Percentiles rank a stretch among this genome's conserved stretches.
Conservation (phyloP, 202 grass and related monocot species). For the Setaria viridis region DNA sequence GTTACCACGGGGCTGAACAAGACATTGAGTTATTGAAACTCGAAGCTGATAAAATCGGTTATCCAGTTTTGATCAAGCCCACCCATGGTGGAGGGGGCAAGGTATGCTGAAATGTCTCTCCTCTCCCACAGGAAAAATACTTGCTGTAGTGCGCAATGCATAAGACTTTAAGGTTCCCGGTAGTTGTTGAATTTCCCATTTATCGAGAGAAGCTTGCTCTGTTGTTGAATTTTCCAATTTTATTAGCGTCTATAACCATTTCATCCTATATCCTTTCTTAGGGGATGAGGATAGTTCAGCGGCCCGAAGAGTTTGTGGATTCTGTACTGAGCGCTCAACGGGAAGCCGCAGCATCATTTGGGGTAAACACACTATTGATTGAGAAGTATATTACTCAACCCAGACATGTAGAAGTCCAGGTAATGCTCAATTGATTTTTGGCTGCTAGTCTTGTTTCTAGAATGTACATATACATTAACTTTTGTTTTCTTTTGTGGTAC, state of each 20-base stretch:
- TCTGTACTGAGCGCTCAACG: conserved; percentile 77
- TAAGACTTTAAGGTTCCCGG: not conserved
- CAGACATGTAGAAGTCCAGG: conserved; percentile 95
- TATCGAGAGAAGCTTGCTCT: not conserved
- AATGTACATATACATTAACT: not conserved
- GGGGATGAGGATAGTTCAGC: conserved; percentile 97
- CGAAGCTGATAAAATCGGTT: conserved; percentile 92
- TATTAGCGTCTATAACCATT: not conserved
- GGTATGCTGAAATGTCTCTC: conserved; percentile 46
- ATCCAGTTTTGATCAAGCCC: conserved; percentile 95
- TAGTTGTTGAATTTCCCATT: conserved; percentile 13
- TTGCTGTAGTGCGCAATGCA: not conserved
- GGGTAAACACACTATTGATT: conserved; percentile 77
- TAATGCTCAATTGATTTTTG: conserved; percentile 36
- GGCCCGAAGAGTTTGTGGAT: conserved; percentile 80
- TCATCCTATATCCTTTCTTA: conserved; percentile 39
- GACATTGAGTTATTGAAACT: conserved; percentile 73
- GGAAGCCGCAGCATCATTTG: conserved; percentile 93
- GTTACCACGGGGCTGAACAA: conserved; percentile 90
- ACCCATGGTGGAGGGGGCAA: conserved; percentile 98
- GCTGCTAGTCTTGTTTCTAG: not conserved
- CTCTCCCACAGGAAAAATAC: not conserved
- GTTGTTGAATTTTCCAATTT: not conserved
- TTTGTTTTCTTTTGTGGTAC: conserved; percentile 6
- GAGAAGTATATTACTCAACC: conserved; percentile 98